Base-by-base conservation (phyloP, 2,329 filamentous ascomycete species). In the Phoma herbarum region DNA sequence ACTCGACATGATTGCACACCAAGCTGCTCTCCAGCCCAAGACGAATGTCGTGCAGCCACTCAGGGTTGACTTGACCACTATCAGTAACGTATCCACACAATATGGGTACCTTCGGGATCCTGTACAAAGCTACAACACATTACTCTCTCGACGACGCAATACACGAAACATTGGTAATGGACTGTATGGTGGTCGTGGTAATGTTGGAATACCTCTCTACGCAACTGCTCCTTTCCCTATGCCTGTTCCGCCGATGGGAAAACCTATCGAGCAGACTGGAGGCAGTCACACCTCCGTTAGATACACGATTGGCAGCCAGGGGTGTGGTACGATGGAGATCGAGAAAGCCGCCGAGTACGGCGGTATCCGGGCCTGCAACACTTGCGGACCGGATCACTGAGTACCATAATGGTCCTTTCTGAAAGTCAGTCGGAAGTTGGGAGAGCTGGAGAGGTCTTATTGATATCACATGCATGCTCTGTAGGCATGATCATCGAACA, bases 191-290 rank as follows among this genome's bases (percentile, higher is more conserved):
- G 56, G 57, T 22, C 65, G 63, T 26, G 59, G 64, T 25, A 48
- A 28, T 22, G 61, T 52, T 9, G 73, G 72, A 14, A 53, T 76
- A 7, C 74, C 74, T 3, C 61, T 77, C 22, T 62, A 71, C n/a
- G 67, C 65, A 2, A 75, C 71, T 0, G 62, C 60, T 4, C 73
- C 73, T 2, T 77, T 77, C 33, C 75, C 75, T 1, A 56, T 61
- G 22, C 72, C 74, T 2, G 43, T 71, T 2, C 59, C 71, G 1
- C 74, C 74, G 0, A 62, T 64, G 18, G 73, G 70, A 28, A 57
- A 63, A 5, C 59, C 52, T 1, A 31, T 37, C 9, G 41, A 59
- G 46, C 10, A n/a, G 0, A 18, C 28, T 6, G 14, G 29, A 25
- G 50, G 25, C 6, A 41, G 20, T 23, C 37, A 16, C 12, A 7